Percentiles rank a stretch among this genome's conserved stretches.
phyloP scores from a whole-genome alignment of 257 asterid genomes.

The Gentiana straminea region DNA sequence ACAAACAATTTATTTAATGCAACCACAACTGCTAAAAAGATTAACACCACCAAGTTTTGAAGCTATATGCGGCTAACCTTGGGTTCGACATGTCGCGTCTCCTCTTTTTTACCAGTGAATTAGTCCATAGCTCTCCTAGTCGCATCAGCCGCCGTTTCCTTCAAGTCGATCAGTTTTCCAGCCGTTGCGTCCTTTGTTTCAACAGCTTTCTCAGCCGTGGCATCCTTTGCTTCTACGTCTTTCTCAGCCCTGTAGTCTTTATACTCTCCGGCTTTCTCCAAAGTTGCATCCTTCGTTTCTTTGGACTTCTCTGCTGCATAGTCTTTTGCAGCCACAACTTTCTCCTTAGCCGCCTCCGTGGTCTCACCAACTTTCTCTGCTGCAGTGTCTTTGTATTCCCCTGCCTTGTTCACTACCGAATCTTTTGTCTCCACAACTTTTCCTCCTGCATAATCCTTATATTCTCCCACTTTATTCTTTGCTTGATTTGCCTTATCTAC shows the following conservation, averaged over 20 bases:
- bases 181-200: conserved; percentile 11
- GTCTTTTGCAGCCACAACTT: conserved; percentile 21
- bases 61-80: no score
- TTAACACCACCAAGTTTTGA: no score
- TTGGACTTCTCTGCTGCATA: conserved; percentile 29
- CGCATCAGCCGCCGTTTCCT: conserved; percentile 36
- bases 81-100: conserved; percentile 2
- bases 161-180: neutral
- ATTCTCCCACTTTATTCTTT: no score
- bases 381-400: no score
- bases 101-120: conserved; percentile 60
- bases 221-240: no score
- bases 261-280: conserved; percentile 7
- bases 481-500: no score
- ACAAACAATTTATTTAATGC: no score
- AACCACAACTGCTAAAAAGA: no score
- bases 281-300: conserved; percentile 10
- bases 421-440: no score
- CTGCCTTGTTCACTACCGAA: no score
- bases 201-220: conserved; percentile 14
- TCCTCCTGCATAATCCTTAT: no score
- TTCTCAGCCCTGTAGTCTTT: neutral
- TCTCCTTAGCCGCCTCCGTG: no score
- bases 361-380: conserved; percentile 10
- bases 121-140: conserved; percentile 50